Base-by-base conservation (phyloP, 2,329 filamentous ascomycete species). In the Periconia sp. region DNA sequence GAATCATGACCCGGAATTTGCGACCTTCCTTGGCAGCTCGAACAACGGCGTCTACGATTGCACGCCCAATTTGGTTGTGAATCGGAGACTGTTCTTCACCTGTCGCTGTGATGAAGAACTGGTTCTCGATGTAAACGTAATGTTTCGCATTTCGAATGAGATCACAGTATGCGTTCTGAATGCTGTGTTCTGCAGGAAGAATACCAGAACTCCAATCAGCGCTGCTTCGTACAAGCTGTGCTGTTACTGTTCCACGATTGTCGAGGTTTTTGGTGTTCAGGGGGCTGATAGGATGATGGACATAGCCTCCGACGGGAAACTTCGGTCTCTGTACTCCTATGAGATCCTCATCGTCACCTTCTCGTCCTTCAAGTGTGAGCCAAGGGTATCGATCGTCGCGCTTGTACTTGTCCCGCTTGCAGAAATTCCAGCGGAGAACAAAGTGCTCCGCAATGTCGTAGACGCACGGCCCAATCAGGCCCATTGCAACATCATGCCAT, bases 341-440 rank as follows among this genome's bases (percentile, higher is more conserved):
- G 1, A 97, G 80, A 67, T 96, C 91, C 68, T 97, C 92, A 60
- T 96, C 84, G 0, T 90, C 82, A 8, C 85, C 89, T 52, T 88
- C 83, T 14, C 90, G 85, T 7, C 90, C 91, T 54, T 90, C 86
- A 55, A 97, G 75, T 55, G 85, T 81, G 6, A 97, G 79, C 92
- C 92, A 97, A 68, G 95, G 90, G 60, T 91, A 95, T 37, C 85
- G 80, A 0, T 85, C 79, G 60, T 93, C 89, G 6, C 92, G 88
- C 79, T 97, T 97, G 78, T 97, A 97, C 78, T 97, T 97, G 80
- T 97, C 93, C 35, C 93, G 86, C 76, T 97, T 97, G 76, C 93
- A 82, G 66, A 96, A 96, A 69, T 99, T 97, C 94, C 93, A 97
- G 33, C 94, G 85, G 44, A 97, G 77, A 9, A 96, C 86, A 64